Base-by-base conservation (phyloP, 345 rosid genomes). In the Eucalyptus regnans region DNA sequence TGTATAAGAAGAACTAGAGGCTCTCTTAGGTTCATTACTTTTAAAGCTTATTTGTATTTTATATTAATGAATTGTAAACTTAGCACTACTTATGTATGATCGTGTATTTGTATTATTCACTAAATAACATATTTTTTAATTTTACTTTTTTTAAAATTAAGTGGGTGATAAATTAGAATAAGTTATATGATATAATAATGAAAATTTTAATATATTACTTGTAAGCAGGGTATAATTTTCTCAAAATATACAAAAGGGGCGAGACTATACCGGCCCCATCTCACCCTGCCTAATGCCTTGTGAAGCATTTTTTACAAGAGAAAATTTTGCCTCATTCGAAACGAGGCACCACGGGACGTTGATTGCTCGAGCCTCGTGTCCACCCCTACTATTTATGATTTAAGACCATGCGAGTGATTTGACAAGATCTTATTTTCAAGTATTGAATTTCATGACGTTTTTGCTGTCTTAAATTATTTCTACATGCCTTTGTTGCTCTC, bases 261-360 rank as follows among this genome's bases (percentile, higher is more conserved):
- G 0, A 3, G 29, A 23, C 29, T 23, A 56, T 9, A 23, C 12
- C 6, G 0, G 29, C 13, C 29, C 6, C 3, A 0, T 23, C 62
- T 13, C 3, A 23, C 62, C 62, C 62, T 25, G 0, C 62, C 62
- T 22, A 22, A 56, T 56, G 29, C 29, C 62, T 56, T 9, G 13
- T 18, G 49, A 44, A 37, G n/a, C 25, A 44, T 29, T 33, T 81
- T 83, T 84, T 29, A 7, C 3, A 11, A 11, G 1, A 64, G 41
- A n/a, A 64, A 64, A 64, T 64, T n/a, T 16, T 7, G 37, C 76
- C 20, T 29, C 37, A 7, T 64, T 64, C 2, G 4, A 20, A 64
- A 64, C 1, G 3, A 64, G 20, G 76, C 76, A 64, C 20, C 20
- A 0, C 5, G 1, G 5, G 17, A 64, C 1, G 18, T 11, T 12